Percentiles rank a stretch among this genome's conserved stretches.
phyloP scores from a whole-genome alignment of 306 rosid species.

The Rosa rugosa region DNA sequence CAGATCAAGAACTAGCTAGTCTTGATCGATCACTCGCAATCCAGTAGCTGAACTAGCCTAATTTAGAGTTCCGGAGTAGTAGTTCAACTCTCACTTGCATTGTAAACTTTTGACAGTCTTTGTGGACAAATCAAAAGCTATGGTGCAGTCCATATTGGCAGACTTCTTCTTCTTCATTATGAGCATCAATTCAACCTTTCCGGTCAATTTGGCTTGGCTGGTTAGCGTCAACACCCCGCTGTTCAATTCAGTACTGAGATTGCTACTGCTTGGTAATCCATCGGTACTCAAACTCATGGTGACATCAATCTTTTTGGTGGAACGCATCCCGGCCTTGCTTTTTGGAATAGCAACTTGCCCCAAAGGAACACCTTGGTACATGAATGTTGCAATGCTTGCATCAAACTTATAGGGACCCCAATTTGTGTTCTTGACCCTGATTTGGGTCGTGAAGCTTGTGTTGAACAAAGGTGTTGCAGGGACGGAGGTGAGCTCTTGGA shows the following conservation, averaged over 20 bases:
- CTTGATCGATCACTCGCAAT: background rate
- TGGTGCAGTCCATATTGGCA: conserved; percentile 4
- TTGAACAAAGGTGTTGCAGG: background rate
- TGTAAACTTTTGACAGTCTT: background rate
- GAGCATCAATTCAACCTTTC: conserved; percentile 7
- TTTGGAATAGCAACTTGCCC: conserved; percentile 8
- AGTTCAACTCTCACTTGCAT: background rate
- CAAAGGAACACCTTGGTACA: background rate
- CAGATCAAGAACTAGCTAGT: background rate
- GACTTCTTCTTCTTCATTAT: conserved; percentile 14
- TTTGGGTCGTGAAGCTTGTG: conserved; percentile 4
- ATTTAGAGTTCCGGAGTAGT: no score
- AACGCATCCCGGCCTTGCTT: conserved; percentile 11
- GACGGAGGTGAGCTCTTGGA: background rate
- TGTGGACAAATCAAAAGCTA: background rate
- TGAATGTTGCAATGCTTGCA: background rate
- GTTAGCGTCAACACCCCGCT: background rate
- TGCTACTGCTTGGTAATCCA: background rate
- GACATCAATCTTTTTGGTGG: background rate
- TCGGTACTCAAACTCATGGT: background rate
- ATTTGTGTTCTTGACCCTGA: conserved; percentile 18
- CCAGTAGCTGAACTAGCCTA: background rate
- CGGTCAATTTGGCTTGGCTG: background rate
- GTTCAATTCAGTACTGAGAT: background rate
- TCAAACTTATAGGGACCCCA: conserved; percentile 15